phyloP scores from a whole-genome alignment of 371 early-diverging fungal species.

The Rhizopus stolonifer region DNA sequence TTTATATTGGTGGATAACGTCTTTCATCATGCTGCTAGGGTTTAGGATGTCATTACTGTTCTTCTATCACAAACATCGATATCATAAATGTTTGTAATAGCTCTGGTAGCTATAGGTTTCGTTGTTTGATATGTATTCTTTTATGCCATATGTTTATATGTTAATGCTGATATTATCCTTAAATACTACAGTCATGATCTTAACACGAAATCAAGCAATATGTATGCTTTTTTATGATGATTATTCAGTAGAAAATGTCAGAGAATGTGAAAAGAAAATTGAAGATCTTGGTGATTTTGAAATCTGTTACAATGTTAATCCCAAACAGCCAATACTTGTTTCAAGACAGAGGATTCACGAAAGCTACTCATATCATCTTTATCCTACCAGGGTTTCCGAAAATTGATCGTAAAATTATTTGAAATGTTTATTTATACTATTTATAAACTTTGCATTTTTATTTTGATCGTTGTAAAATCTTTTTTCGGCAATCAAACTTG shows the following conservation, averaged over 20 bases:
- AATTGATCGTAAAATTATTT: no score
- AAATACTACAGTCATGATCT: no score
- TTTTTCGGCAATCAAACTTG: not conserved
- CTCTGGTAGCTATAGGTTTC: no score
- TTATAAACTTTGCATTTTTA: not conserved
- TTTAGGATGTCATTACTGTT: no score
- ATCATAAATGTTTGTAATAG: no score
- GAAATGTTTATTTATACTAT: not conserved
- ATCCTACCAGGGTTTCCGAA: no score
- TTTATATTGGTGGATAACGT: no score
- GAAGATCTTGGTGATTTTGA: slow-evolving; percentile 14
- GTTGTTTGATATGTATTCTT: no score
- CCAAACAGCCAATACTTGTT: slow-evolving; percentile 16
- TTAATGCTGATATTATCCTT: no score
- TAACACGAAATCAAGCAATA: slow-evolving; percentile 8
- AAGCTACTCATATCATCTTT: not conserved
- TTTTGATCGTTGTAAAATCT: slow-evolving; percentile 1
- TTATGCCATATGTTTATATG: no score
- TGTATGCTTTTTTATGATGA: slow-evolving; percentile 20
- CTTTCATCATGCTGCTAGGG: no score
- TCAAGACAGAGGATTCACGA: slow-evolving; percentile 8
- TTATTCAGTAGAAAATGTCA: slow-evolving; percentile 13
- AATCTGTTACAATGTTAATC: slow-evolving; percentile 13
- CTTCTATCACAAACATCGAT: no score
- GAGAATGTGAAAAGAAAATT: slow-evolving; percentile 10